Evolutionary conservation across 805 yeast genomes (phyloP).

Genomic region (Candida pseudoglaebosa): DNA sequence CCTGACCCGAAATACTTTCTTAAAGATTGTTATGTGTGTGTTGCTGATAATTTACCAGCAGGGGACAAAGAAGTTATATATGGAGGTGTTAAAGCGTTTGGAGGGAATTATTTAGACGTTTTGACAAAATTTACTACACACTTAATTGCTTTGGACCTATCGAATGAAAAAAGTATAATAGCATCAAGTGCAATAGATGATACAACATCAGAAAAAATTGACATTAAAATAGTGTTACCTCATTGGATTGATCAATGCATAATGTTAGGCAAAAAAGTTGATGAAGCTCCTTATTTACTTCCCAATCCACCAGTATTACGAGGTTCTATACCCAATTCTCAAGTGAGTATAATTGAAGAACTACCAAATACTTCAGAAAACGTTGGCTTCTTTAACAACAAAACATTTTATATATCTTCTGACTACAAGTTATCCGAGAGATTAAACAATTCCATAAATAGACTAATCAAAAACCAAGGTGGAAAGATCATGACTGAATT

Average conservation of each 20-base stretch:
- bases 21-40: conserved; percentile 57
- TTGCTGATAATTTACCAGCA: conserved; percentile 50
- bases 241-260: conserved; percentile 78
- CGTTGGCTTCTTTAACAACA: conserved; percentile 35
- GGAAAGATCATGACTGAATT: conserved; percentile 41
- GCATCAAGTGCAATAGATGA: conserved; percentile 39
- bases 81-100: conserved; percentile 67
- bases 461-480: conserved; percentile 49
- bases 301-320: conserved; percentile 20
- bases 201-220: conserved; percentile 23
- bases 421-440: conserved; percentile 55
- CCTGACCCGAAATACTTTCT: conserved; percentile 70
- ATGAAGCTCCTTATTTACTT: conserved; percentile 53
- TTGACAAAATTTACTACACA: conserved; percentile 77
- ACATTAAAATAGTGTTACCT: conserved; percentile 64
- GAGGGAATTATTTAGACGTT: conserved; percentile 66
- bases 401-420: conserved; percentile 45
- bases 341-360: conserved; percentile 3
- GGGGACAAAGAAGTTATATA: conserved; percentile 65
- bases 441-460: conserved; percentile 34
- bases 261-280: conserved; percentile 45
- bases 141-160: conserved; percentile 52
- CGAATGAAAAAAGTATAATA: conserved; percentile 55
- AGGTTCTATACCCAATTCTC: conserved; percentile 6
- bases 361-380: background rate